Conservation (phyloP, 176 grass and related monocot genomes). For the Triticum aestivum region IWGSC_CS_RefSeq_v2.1 NC_057796.1:461026105-461026604, state of each 20-base stretch:
- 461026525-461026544: too few relatives aligned
- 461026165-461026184: neutral
- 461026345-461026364: neutral
- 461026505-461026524: too few relatives aligned
- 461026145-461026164: neutral
- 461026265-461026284: neutral
- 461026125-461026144: neutral
- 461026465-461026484: too few relatives aligned
- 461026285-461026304: neutral
- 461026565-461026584: too few relatives aligned
- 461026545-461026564: too few relatives aligned
- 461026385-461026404: too few relatives aligned
- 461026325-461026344: neutral
- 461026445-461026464: too few relatives aligned
- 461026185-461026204: neutral
- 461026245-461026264: neutral
- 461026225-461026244: neutral
- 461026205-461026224: neutral
- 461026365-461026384: too few relatives aligned
- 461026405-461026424: too few relatives aligned
- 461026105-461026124: neutral
- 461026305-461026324: neutral
- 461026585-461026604: too few relatives aligned
- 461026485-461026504: too few relatives aligned
- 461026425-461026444: too few relatives aligned